phyloP scores from a whole-genome alignment of 805 yeast species.

The Brettanomyces custersianus region DNA sequence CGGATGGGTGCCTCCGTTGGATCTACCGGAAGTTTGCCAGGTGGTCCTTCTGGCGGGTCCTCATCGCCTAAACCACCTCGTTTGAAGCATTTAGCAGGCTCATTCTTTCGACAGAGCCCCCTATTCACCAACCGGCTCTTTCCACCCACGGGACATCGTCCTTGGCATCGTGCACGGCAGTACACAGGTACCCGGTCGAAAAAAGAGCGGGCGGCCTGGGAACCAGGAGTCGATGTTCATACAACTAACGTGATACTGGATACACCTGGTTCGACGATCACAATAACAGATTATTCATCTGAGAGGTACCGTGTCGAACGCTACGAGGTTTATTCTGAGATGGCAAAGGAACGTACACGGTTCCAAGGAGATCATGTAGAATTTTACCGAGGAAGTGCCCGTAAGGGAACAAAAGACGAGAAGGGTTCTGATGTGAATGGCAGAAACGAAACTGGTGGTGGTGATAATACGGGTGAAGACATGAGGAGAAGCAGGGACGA shows the following conservation, averaged over 20 bases:
- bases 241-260: slow-evolving; percentile 43
- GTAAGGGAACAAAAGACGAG: neutral
- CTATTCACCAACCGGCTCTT: too few species aligned
- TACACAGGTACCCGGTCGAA: slow-evolving; percentile 31
- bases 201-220: slow-evolving; percentile 41
- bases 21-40: too few species aligned
- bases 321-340: slow-evolving; percentile 28
- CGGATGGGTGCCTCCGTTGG: too few species aligned
- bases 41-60: too few species aligned
- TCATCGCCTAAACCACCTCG: too few species aligned
- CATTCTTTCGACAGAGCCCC: too few species aligned
- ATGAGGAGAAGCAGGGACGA: neutral
- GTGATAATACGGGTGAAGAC: neutral
- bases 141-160: too few species aligned
- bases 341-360: slow-evolving; percentile 8
- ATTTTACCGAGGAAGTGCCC: neutral
- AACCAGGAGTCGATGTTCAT: slow-evolving; percentile 48
- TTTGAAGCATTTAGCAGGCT: too few species aligned
- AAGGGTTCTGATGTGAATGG: neutral
- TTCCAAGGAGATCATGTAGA: slow-evolving; percentile 1
- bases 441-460: neutral
- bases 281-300: slow-evolving; percentile 43
- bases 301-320: slow-evolving; percentile 35
- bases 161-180: slow-evolving; percentile 15
- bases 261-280: slow-evolving; percentile 43